phyloP scores from a whole-genome alignment of 1,284 basidiomycete genomes.

The Cystobasidium sp. region DNA sequence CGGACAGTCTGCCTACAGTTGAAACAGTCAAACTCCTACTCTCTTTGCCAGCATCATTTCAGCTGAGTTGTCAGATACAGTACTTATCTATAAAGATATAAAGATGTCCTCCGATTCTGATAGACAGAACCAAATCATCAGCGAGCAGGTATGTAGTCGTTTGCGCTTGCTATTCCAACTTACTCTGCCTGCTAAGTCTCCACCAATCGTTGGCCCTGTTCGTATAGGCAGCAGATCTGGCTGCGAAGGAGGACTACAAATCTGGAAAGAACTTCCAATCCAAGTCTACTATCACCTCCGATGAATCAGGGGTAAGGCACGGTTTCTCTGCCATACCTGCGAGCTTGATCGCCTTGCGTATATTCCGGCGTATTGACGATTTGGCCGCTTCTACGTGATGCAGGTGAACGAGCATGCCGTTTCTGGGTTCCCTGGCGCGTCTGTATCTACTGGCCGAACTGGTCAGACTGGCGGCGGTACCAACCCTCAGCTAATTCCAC shows the following conservation, averaged over 20 bases:
- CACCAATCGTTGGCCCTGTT: not conserved
- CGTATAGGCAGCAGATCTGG: slow-evolving; percentile 27
- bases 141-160: slow-evolving; percentile 5
- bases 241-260: slow-evolving; percentile 11
- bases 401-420: slow-evolving; percentile 27
- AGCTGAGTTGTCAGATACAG: too few relatives aligned
- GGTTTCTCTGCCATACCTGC: not conserved
- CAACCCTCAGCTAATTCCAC: slow-evolving; percentile 34
- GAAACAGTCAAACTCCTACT: too few relatives aligned
- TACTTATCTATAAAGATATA: not conserved
- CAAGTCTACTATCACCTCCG: slow-evolving; percentile 30
- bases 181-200: not conserved
- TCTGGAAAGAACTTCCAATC: slow-evolving; percentile 8
- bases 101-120: slow-evolving; percentile 26
- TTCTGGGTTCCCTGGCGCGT: slow-evolving; percentile 20
- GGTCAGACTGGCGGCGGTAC: slow-evolving; percentile 41
- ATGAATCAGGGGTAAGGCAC: slow-evolving; percentile 22
- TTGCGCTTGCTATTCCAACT: too few relatives aligned
- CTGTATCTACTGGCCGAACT: slow-evolving; percentile 32
- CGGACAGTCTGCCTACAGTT: too few relatives aligned
- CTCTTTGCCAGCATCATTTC: not conserved
- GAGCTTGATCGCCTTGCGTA: not conserved
- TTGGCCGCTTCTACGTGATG: not conserved
- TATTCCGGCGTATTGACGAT: not conserved
- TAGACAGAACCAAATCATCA: slow-evolving; percentile 14